These are phyloP conservation scores for Chalara sp. DNA, from an alignment of 2,329 filamentous ascomycete genomes.

Conservation along the genomic window DNA sequence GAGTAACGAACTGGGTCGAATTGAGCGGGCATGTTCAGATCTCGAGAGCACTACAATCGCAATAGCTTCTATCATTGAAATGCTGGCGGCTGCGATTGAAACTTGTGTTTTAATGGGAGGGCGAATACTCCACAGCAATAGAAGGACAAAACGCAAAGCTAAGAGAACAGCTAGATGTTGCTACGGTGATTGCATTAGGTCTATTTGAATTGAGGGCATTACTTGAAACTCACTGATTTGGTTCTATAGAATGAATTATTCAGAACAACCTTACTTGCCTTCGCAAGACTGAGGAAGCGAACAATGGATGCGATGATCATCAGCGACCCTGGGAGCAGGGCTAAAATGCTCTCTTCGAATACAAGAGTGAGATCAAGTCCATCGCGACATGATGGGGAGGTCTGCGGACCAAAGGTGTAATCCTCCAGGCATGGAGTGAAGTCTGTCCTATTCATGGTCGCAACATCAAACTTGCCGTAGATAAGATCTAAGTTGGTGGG, in stretches of 20 bases:
- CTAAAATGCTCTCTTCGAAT: neutral
- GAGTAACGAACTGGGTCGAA: conserved; percentile 17
- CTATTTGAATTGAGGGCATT: neutral
- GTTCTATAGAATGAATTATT: neutral
- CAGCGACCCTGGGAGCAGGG: neutral
- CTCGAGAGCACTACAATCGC: conserved; percentile 14
- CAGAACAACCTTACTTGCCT: neutral
- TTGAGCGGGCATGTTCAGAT: conserved; percentile 15
- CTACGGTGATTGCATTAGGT: neutral
- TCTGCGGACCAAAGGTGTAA: neutral
- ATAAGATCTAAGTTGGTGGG: too few species aligned
- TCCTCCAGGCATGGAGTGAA: neutral
- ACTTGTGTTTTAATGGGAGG: conserved; percentile 6
- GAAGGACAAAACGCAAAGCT: neutral
- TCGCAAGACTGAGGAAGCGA: neutral
- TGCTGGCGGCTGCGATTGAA: conserved; percentile 16
- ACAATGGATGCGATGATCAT: neutral
- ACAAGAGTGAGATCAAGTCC: neutral
- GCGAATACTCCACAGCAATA: neutral
- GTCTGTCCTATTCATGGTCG: too few species aligned
- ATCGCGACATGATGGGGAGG: neutral
- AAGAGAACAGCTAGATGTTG: neutral
- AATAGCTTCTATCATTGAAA: conserved; percentile 12
- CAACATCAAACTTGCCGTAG: too few species aligned
- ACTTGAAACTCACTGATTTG: neutral